Evolutionary conservation across 805 yeast species (phyloP), one percentile per base, ranked within the genome.

Genomic region (Candida chilensis): DNA sequence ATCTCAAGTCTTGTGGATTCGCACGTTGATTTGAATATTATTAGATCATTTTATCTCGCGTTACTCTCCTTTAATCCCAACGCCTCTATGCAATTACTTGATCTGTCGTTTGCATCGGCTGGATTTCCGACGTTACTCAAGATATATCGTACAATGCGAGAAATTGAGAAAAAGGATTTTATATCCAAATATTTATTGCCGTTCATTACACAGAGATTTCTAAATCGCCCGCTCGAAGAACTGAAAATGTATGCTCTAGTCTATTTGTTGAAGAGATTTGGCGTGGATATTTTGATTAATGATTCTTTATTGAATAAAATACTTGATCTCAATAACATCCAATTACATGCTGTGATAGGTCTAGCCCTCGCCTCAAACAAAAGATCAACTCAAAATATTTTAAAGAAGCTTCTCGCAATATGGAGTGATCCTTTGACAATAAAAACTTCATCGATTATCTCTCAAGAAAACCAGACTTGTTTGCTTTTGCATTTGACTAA

Each of bases 391-490:
- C n/a, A 12, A 5, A 8, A 32, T 2, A 34, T 31, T 2, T 28
- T 39, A 2, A 21, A 17, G 1, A 17, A 14, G 3, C 32, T 50
- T 4, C 28, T 58, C 3, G 20, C 20, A 2, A 30, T 43, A 9
- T 61, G 68, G 67, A 63, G 69, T 2, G 57, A 60, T 31, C 45
- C 43, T 2, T 38, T 43, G 3, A 36, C 50, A 6, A 48, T 71
- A n/a, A 54, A 58, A 28, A 45, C 50, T 16, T 61, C 64, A 6
- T 54, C 77, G 0, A 43, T 62, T 1, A 34, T 46, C 0, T 28
- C 42, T 2, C 90, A 80, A 44, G 67, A 60, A 19, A 43, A 48
- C 2, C 48, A 70, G 20, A 71, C 87, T 0, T 65, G 59, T 24
- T 47, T 70, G 4, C 44, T 78, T 2, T 42, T 74, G 4, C 37